phyloP scores from a whole-genome alignment of 495 filamentous ascomycete genomes.

The Margaritispora aquatica region DNA sequence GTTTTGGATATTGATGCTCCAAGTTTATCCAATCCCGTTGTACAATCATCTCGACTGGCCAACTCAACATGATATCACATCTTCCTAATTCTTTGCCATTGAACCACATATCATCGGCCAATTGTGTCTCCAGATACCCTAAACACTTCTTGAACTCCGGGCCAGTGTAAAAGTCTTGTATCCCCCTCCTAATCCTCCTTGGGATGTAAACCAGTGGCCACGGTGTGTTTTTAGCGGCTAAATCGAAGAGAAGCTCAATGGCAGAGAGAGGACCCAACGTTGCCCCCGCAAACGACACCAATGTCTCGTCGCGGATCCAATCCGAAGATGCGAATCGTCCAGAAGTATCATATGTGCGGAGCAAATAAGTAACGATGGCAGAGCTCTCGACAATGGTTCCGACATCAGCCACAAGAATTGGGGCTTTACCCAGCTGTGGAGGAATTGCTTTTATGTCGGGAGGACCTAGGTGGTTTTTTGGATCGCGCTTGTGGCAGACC shows the following conservation, averaged over 20 bases:
- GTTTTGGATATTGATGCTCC: slow-evolving; percentile 13
- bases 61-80: slow-evolving; percentile 19
- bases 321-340: slow-evolving; percentile 6
- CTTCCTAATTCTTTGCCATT: slow-evolving; percentile 19
- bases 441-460: slow-evolving; percentile 47
- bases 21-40: slow-evolving; percentile 11
- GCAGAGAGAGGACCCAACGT: background rate
- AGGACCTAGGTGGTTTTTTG: slow-evolving; percentile 54
- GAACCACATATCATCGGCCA: slow-evolving; percentile 17
- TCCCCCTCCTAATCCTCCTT: background rate
- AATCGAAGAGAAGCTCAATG: slow-evolving; percentile 10
- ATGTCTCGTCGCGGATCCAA: slow-evolving; percentile 16
- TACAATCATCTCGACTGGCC: slow-evolving; percentile 11
- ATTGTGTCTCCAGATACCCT: slow-evolving; percentile 11
- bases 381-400: slow-evolving; percentile 11
- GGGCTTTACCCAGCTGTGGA: slow-evolving; percentile 77
- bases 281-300: slow-evolving; percentile 16
- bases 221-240: slow-evolving; percentile 9
- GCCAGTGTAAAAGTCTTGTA: slow-evolving; percentile 6
- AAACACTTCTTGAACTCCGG: slow-evolving; percentile 15
- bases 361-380: slow-evolving; percentile 16
- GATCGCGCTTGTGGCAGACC: slow-evolving; percentile 58
- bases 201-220: slow-evolving; percentile 11
- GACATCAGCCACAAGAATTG: slow-evolving; percentile 52
- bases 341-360: slow-evolving; percentile 17